Base-by-base conservation (phyloP, 2,329 filamentous ascomycete genomes). In the Kalaharituber pfeilii region DNA sequence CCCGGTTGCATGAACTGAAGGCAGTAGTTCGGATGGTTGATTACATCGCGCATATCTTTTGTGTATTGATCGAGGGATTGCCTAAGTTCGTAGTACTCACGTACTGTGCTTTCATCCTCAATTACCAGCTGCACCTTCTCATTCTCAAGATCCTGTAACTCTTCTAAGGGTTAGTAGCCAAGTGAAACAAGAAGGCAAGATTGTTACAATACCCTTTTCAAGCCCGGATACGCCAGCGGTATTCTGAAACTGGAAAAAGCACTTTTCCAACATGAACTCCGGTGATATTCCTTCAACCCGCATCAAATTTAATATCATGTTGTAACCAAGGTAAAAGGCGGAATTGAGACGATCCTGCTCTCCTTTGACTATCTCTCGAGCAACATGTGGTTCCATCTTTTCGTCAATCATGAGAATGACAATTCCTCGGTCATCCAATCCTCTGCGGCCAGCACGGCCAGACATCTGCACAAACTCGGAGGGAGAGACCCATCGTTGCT, bases 351-450 rank as follows among this genome's bases (percentile, higher is more conserved):
- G 87, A 68, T 98, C 93, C 68, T 98, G 91, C 66, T 95, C 84
- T 62, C 91, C 91, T 52, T 91, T 86, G 11, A 98, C 91, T 63
- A 98, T 95, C 60, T 85, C 82, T 69, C 94, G 94, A 42, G 91
- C 89, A n/a, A 83, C 81, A 1, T 86, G 80, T 1, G 91, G 91
- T 65, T 98, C 91, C 72, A 98, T 89, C 71, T 91, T 86, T 68
- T 93, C 85, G 65, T 93, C 84, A 58, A 98, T 84, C 89, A 98
- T 96, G 86, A 98, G 96, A 67, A 98, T 96, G 62, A 98, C 91
- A 63, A 96, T 93, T 76, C 91, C 91, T 61, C 91, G 84, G 59
- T 95, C 88, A 71, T 98, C 91, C 53, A 98, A 82, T 70, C 91
- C 91, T 79, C 91, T 82, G 76, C 91, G 85, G 66, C 91, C 91